A percentile compares a stretch with the other conserved stretches of the same genome.
Evolutionary conservation across 2,329 filamentous ascomycete species (phyloP).

Genomic region (Aspergillus unguis): DNA sequence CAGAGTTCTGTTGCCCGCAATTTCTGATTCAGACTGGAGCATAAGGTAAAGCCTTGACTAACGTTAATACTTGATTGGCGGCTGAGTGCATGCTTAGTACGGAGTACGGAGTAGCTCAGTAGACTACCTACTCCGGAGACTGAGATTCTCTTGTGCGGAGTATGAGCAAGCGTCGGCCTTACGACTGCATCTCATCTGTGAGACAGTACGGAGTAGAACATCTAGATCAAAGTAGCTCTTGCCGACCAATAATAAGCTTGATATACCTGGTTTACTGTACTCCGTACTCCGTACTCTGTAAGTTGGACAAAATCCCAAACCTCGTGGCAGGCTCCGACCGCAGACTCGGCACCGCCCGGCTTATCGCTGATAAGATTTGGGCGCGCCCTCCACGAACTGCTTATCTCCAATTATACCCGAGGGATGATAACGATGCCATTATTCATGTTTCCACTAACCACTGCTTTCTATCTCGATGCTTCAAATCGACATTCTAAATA

Average conservation of each 20-base stretch:
- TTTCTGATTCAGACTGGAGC: neutral
- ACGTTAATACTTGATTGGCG: neutral
- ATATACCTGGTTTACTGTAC: too few relatives aligned
- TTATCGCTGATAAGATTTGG: conserved; percentile 11
- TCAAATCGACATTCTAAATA: neutral
- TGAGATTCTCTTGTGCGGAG: too few relatives aligned
- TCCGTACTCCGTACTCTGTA: too few relatives aligned
- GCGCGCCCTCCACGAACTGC: neutral
- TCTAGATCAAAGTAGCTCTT: neutral
- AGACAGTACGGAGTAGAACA: neutral
- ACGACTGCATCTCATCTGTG: too few relatives aligned
- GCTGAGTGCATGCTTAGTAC: neutral
- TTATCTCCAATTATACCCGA: neutral
- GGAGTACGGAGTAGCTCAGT: too few relatives aligned
- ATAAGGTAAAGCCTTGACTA: conserved; percentile 1
- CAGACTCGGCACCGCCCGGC: conserved; percentile 13
- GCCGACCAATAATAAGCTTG: too few relatives aligned
- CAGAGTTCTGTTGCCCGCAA: too few relatives aligned
- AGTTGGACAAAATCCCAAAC: neutral
- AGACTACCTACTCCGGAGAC: too few relatives aligned
- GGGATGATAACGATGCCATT: conserved; percentile 18
- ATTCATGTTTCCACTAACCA: conserved; percentile 18
- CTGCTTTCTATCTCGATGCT: neutral
- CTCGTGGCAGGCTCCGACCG: neutral
- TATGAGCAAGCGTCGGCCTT: too few relatives aligned